Evolutionary conservation across 345 rosid genomes (phyloP).

Genomic region (Carallia pectinifolia): DNA sequence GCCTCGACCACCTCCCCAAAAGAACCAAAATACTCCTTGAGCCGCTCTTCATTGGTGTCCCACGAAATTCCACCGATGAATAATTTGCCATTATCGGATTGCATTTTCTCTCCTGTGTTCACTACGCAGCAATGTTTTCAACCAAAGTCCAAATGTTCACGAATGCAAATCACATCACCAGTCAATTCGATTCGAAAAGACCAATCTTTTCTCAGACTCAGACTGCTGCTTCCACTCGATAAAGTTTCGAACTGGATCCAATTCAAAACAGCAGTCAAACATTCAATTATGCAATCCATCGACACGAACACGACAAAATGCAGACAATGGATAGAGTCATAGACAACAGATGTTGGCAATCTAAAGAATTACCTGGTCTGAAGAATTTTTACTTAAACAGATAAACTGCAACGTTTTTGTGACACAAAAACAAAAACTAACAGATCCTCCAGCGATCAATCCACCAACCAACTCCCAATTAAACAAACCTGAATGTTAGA

Average conservation of each 20-base stretch:
- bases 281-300: not conserved
- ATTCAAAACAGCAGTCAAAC: constrained; percentile 3
- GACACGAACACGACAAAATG: constrained; percentile 2
- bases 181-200: constrained; percentile 11
- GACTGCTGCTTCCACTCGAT: not conserved
- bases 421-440: constrained; percentile 19
- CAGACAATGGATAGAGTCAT: constrained; percentile 11
- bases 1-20: constrained; percentile 96
- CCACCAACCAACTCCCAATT: constrained; percentile 25
- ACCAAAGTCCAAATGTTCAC: constrained; percentile 8
- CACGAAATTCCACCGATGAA: constrained; percentile 98
- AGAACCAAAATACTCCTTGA: constrained; percentile 80
- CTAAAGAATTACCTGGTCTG: constrained; percentile 39
- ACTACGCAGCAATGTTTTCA: constrained; percentile 28
- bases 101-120: constrained; percentile 49
- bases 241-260: constrained; percentile 35
- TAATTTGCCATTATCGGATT: constrained; percentile 86
- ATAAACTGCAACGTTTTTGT: constrained; percentile 25
- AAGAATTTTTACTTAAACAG: constrained; percentile 21
- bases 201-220: constrained; percentile 4
- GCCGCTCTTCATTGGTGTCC: constrained; percentile 95
- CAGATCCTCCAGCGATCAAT: constrained; percentile 56
- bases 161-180: constrained; percentile 18
- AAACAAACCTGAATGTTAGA: constrained; percentile 35
- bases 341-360: constrained; percentile 17